Percentiles rank a stretch among this genome's conserved stretches.
Evolutionary conservation across 2,329 filamentous ascomycete genomes (phyloP).

Genomic region (Aspergillus sp.): DNA sequence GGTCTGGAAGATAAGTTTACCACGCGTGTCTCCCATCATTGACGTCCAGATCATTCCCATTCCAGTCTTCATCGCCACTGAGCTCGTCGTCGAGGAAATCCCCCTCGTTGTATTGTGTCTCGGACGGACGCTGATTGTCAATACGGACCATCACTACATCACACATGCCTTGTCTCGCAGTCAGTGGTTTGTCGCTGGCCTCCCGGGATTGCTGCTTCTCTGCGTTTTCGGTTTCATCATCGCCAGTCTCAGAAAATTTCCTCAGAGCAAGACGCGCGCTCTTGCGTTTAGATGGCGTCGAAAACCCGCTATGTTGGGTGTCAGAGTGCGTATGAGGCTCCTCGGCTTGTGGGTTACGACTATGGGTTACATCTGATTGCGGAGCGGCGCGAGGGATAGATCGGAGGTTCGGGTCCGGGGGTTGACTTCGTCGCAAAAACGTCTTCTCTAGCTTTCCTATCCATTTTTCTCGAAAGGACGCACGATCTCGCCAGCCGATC

Average conservation of each 20-base stretch:
- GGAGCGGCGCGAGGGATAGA: slow-evolving; percentile 24
- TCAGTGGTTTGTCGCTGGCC: slow-evolving; percentile 10
- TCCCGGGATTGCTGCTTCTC: slow-evolving; percentile 13
- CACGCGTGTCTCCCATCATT: slow-evolving; percentile 25
- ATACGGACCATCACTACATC: slow-evolving; percentile 60
- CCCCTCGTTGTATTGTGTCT: slow-evolving; percentile 58
- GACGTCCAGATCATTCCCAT: slow-evolving; percentile 46
- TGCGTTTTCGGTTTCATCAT: slow-evolving; percentile 16
- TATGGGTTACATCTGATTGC: slow-evolving; percentile 1
- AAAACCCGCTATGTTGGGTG: slow-evolving; percentile 15
- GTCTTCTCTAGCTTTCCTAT: slow-evolving; percentile 64
- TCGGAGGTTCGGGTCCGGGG: slow-evolving; percentile 33
- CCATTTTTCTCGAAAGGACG: slow-evolving; percentile 77
- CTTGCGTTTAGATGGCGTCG: slow-evolving; percentile 38
- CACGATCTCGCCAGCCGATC: slow-evolving; percentile 76
- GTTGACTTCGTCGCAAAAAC: slow-evolving; percentile 41
- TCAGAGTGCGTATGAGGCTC: slow-evolving; percentile 17
- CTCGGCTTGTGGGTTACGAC: background rate
- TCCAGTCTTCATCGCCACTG: slow-evolving; percentile 65
- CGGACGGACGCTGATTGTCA: slow-evolving; percentile 62
- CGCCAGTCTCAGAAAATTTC: slow-evolving; percentile 29
- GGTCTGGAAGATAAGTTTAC: slow-evolving; percentile 10
- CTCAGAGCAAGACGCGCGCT: slow-evolving; percentile 41
- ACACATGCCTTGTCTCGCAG: slow-evolving; percentile 58
- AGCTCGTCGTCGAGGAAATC: slow-evolving; percentile 63